These are phyloP conservation scores for Leccinum pellstonianum DNA, from an alignment of 768 basidiomycete genomes.

Conservation along the genomic window DNA sequence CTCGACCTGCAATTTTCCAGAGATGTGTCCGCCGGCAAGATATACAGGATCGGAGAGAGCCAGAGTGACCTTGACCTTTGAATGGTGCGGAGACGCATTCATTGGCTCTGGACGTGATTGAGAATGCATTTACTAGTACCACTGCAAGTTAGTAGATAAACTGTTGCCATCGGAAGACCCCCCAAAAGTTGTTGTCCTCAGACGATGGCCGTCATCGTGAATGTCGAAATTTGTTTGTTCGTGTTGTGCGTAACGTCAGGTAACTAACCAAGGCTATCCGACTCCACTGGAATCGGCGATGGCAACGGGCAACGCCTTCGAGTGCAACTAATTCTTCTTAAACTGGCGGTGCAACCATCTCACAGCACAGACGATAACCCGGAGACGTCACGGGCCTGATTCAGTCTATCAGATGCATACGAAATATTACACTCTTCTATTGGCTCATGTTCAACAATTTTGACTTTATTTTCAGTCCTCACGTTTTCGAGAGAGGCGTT, in stretches of 20 bases:
- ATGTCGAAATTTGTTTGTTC: background rate
- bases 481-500: too few relatives aligned
- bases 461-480: too few relatives aligned
- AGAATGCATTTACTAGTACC: conserved; percentile 23
- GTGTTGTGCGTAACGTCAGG: background rate
- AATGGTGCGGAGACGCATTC: conserved; percentile 78
- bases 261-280: too few relatives aligned
- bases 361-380: too few relatives aligned
- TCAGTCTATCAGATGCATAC: too few relatives aligned
- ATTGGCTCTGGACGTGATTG: conserved; percentile 57
- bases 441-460: too few relatives aligned
- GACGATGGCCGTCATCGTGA: conserved; percentile 21
- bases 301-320: too few relatives aligned
- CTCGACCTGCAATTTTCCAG: conserved; percentile 80
- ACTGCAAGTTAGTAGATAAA: too few relatives aligned
- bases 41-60: conserved; percentile 57
- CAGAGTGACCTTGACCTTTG: conserved; percentile 72
- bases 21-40: conserved; percentile 63
- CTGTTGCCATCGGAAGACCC: conserved; percentile 15
- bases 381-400: too few relatives aligned
- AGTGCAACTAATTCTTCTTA: too few relatives aligned
- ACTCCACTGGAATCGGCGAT: too few relatives aligned
- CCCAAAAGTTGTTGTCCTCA: conserved; percentile 4
- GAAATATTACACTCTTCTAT: background rate
- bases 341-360: too few relatives aligned